Percentiles rank a stretch among this genome's conserved stretches.
Conservation (phyloP, 2,329 filamentous ascomycete species). For the Elsinoe batatas region DNA sequence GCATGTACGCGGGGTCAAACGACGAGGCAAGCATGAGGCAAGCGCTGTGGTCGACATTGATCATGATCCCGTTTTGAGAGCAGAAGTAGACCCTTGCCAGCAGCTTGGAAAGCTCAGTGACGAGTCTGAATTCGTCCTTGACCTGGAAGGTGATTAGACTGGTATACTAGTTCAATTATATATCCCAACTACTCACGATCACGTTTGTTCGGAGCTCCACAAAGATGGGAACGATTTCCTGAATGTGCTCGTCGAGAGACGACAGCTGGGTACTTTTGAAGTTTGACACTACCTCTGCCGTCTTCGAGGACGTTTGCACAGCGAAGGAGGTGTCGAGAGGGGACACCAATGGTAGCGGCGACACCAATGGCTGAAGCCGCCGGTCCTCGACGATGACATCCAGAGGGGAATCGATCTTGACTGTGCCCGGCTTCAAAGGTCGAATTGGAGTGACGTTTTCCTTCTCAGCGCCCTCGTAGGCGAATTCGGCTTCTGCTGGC, state of each 20-base stretch:
- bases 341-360: background rate
- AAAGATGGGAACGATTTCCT: slow-evolving; percentile 31
- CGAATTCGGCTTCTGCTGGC: slow-evolving; percentile 8
- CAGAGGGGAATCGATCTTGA: slow-evolving; percentile 7
- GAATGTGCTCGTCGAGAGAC: slow-evolving; percentile 1
- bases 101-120: slow-evolving; percentile 62
- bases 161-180: background rate
- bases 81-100: slow-evolving; percentile 67
- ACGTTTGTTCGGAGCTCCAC: slow-evolving; percentile 42
- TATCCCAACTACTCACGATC: slow-evolving; percentile 34
- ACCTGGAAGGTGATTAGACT: slow-evolving; percentile 40
- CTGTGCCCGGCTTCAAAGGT: background rate
- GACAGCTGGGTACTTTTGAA: background rate
- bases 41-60: slow-evolving; percentile 64
- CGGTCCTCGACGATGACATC: slow-evolving; percentile 3
- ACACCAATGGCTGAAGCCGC: background rate
- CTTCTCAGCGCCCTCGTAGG: slow-evolving; percentile 4
- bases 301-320: background rate
- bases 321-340: background rate
- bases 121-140: slow-evolving; percentile 63
- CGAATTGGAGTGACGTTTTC: background rate
- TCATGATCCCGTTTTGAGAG: slow-evolving; percentile 61
- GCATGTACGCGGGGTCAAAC: slow-evolving; percentile 68
- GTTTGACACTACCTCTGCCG: background rate
- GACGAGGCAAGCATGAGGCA: slow-evolving; percentile 66